Percentiles rank a stretch among this genome's conserved stretches.
phyloP scores from a whole-genome alignment of 257 asterid genomes.

The Solanum stenotomum region DNA sequence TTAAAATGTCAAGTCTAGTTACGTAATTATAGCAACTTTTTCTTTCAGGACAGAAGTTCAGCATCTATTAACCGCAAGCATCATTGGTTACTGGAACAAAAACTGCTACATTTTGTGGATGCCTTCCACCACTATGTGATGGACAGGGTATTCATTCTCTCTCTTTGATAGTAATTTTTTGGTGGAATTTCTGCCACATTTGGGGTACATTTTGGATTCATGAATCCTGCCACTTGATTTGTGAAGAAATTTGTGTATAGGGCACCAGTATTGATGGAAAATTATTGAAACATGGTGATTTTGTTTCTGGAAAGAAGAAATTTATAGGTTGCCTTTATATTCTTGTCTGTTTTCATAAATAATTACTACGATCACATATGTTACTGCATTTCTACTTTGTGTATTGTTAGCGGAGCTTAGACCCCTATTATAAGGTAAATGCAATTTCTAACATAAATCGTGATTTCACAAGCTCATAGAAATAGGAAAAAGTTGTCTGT shows the following conservation, averaged over 20 bases:
- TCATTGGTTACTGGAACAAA: slow-evolving; percentile 90
- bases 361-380: not conserved
- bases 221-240: not conserved
- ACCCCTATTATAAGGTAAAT: not conserved
- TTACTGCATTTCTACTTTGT: not conserved
- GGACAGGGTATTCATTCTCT: slow-evolving; percentile 68
- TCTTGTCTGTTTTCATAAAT: not conserved
- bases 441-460: not conserved
- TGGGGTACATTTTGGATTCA: not conserved
- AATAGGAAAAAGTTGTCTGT: not conserved
- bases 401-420: not conserved
- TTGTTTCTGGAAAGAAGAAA: not conserved
- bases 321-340: not conserved
- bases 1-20: not conserved
- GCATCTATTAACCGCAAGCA: slow-evolving; percentile 57
- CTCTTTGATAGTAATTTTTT: not conserved
- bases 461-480: not conserved
- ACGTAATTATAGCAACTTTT: not conserved
- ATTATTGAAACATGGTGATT: not conserved
- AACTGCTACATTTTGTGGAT: slow-evolving; percentile 91
- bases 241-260: not conserved
- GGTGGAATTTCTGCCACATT: not conserved
- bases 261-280: not conserved
- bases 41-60: slow-evolving; percentile 62
- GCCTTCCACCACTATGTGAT: slow-evolving; percentile 98